A percentile compares a stretch with the other conserved stretches of the same genome.
Evolutionary conservation across 192 early-diverging fungal genomes (phyloP).

Genomic region (Mortierella claussenii): DNA sequence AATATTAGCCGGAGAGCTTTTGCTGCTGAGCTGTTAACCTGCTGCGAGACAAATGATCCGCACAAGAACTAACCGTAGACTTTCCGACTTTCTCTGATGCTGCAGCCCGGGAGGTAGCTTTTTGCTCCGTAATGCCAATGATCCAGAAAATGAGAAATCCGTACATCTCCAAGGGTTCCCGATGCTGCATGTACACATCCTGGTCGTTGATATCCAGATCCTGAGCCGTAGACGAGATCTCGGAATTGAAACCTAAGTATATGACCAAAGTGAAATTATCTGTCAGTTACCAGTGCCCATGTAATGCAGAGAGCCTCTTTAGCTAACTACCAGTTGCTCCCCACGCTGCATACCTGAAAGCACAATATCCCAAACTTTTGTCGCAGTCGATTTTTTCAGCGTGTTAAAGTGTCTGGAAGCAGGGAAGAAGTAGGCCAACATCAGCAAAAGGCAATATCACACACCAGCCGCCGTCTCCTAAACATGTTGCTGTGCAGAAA

Average conservation of each 20-base stretch:
- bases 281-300: slow-evolving; percentile 2
- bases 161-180: slow-evolving; percentile 80
- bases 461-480: no score
- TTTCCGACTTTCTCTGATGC: slow-evolving; percentile 44
- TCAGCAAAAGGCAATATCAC: no score
- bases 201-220: slow-evolving; percentile 76
- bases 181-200: slow-evolving; percentile 75
- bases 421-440: not conserved
- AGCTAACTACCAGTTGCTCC: no score
- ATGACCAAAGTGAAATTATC: not conserved
- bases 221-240: slow-evolving; percentile 66
- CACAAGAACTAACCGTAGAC: slow-evolving; percentile 5
- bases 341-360: no score
- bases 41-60: no score
- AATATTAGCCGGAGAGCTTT: not conserved
- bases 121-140: slow-evolving; percentile 72
- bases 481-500: not conserved
- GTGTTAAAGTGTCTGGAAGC: slow-evolving; percentile 38
- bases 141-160: slow-evolving; percentile 88
- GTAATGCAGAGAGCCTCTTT: no score
- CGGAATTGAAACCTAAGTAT: slow-evolving; percentile 68
- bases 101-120: slow-evolving; percentile 56
- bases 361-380: slow-evolving; percentile 52
- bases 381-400: slow-evolving; percentile 33
- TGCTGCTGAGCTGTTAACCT: no score